These are phyloP conservation scores for Pseudophaeomoniella oleicola DNA, from an alignment of 2,329 filamentous ascomycete species.

Conservation along the genomic window DNA sequence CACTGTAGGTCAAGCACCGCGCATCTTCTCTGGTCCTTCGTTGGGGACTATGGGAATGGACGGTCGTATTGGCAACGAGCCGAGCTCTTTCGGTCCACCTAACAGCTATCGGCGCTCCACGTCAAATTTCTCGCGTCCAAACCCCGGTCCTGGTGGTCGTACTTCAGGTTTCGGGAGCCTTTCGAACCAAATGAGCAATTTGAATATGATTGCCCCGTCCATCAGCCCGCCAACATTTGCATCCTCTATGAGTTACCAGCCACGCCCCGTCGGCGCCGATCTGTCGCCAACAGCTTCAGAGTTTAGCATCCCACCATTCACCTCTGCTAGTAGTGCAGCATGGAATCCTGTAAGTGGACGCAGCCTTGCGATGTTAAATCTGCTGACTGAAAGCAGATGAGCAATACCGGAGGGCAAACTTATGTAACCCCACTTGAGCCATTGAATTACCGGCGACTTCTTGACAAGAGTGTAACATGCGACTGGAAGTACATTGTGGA, in stretches of 20 bases:
- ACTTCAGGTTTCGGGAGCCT: neutral
- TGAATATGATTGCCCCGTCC: neutral
- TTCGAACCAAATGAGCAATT: neutral
- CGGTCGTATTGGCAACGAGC: conserved; percentile 17
- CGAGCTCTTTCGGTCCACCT: conserved; percentile 14
- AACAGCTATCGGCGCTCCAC: conserved; percentile 16
- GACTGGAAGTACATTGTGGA: conserved; percentile 99
- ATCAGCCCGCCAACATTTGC: neutral
- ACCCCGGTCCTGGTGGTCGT: conserved; percentile 16
- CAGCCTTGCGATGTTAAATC: conserved; percentile 2
- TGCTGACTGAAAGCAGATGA: conserved; percentile 22
- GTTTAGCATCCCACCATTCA: conserved; percentile 35
- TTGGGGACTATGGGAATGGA: conserved; percentile 14
- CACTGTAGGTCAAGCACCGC: conserved; percentile 11
- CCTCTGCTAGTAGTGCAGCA: conserved; percentile 1
- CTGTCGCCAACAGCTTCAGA: conserved; percentile 62
- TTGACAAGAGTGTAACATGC: conserved; percentile 91
- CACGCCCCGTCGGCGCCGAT: conserved; percentile 46
- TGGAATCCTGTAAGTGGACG: conserved; percentile 5
- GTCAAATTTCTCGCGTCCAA: conserved; percentile 17
- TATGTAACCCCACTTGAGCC: conserved; percentile 82
- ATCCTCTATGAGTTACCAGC: conserved; percentile 29
- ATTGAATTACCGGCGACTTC: conserved; percentile 85
- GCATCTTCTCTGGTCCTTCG: conserved; percentile 20
- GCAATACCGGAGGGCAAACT: conserved; percentile 48